phyloP scores from a whole-genome alignment of 257 asterid species.

The Cordia subcordata region DNA sequence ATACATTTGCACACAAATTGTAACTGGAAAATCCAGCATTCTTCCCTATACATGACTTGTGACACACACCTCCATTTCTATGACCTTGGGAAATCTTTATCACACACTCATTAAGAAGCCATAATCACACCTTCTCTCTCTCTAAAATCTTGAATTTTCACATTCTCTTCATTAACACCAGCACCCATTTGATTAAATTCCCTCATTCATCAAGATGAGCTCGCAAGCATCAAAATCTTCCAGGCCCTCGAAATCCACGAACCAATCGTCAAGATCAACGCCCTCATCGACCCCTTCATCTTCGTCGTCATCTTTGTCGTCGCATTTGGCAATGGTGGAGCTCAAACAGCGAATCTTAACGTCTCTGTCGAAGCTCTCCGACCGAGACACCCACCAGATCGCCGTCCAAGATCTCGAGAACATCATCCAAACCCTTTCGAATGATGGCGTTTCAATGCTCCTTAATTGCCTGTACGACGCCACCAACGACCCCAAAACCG shows the following conservation, averaged over 20 bases:
- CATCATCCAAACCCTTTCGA: constrained; percentile 64
- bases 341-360: constrained; percentile 84
- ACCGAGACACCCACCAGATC: constrained; percentile 98
- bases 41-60: too few relatives aligned
- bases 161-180: background rate
- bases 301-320: constrained; percentile 58
- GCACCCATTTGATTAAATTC: background rate
- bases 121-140: background rate
- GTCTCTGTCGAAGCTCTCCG: constrained; percentile 88
- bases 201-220: constrained; percentile 17
- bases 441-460: constrained; percentile 86
- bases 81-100: too few relatives aligned
- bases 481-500: constrained; percentile 72
- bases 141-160: background rate
- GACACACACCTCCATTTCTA: too few relatives aligned
- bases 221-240: constrained; percentile 40
- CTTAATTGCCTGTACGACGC: constrained; percentile 96
- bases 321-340: constrained; percentile 89
- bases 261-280: constrained; percentile 21
- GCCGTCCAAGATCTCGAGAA: constrained; percentile 90
- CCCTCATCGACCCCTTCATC: constrained; percentile 30
- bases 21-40: too few relatives aligned
- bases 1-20: too few relatives aligned
- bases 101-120: background rate
- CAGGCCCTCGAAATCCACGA: constrained; percentile 68